Base-by-base conservation (phyloP, 768 basidiomycete species). In the Royoungia palumana region DNA sequence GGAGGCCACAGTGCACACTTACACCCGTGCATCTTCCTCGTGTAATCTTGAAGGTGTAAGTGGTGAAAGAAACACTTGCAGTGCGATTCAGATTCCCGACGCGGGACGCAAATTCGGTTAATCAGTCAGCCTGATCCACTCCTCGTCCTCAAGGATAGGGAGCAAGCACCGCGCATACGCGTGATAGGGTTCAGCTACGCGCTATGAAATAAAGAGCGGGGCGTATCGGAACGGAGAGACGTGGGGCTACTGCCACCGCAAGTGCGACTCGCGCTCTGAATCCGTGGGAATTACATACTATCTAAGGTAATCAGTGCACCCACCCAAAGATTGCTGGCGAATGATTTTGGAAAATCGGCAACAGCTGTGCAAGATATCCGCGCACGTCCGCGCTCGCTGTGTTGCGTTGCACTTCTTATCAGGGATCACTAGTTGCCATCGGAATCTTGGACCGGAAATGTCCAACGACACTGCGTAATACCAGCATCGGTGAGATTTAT, bases 111-210 rank as follows among this genome's bases (percentile, higher is more conserved):
- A 37, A 16, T 28, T 52, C 43, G 52, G 43, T 41, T 58, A 47
- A 27, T 6, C 6, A 36, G 32, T 16, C 32, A 32, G 32, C 32
- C 14, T 35, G 13, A 16, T 34, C 30, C 22, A 35, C 17, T 40
- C 46, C 10, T 17, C 36, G 24, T 40, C 39, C 20, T 41, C 47
- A 42, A 38, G 41, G 21, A 20, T 30, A 21, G 25, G 24, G 35
- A 21, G 25, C 9, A 28, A 13, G 13, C 14, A 5, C n/a, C n/a
- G n/a, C 25, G 35, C 21, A 44, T 47, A 32, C 43, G 20, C 44
- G 45, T 53, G 46, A 56, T 48, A 56, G 57, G 60, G 60, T 53
- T 47, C 32, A 44, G 14, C 57, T 47, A 35, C 28, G 41, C 25
- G 43, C 19, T 19, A 34, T 39, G 41, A 43, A 46, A 54, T 45